Base-by-base conservation (phyloP, 2,329 filamentous ascomycete genomes). In the Orbilia brochopaga region DNA sequence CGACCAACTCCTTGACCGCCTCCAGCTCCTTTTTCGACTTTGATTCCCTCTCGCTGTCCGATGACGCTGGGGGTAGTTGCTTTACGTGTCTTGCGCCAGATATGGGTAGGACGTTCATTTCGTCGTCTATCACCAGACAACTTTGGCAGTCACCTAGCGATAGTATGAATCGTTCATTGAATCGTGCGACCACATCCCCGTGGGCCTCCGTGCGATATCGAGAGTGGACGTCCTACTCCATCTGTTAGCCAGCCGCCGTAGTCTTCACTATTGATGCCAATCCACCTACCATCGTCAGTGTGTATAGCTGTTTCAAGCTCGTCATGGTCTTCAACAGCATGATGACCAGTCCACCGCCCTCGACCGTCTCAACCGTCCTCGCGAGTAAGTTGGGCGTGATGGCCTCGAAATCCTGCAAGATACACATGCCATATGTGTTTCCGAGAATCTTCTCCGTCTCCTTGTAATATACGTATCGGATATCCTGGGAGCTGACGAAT, bases 391-490 rank as follows among this genome's bases (percentile, higher is more conserved):
- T 99, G n/a, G 94, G 94, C 8, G 94, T 99, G 76, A 99, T 86
- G 44, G 92, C 94, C 81, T 99, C 94, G 77, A 99, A 99, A 79
- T 99, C 94, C 80, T 99, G 94, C 76, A 99, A 82, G 75, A 99
- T 96, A 79, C 92, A 97, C 91, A 97, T 97, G 79, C 93, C 93
- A 79, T 94, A 99, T 48, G 94, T 99, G 80, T 97, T 96, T 79
- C 94, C 94, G 64, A 97, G 81, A 78, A 99, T 97, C 84, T 97
- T 97, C 78, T 99, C 94, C 27, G 94, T 97, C 82, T 99, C 94
- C 82, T 99, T 99, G 84, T 99, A 99, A 84, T 96, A 99, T 66
- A 94, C 91, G 85, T 99, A 99, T 80, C 94, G 90, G 79, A 99
- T 96, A 80, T 97, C 92, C 82, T 97, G 90, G 65, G 96, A 87